These are phyloP conservation scores for Parsonsia alboflavescens DNA, from an alignment of 257 asterid species.

Conservation along the genomic window DNA sequence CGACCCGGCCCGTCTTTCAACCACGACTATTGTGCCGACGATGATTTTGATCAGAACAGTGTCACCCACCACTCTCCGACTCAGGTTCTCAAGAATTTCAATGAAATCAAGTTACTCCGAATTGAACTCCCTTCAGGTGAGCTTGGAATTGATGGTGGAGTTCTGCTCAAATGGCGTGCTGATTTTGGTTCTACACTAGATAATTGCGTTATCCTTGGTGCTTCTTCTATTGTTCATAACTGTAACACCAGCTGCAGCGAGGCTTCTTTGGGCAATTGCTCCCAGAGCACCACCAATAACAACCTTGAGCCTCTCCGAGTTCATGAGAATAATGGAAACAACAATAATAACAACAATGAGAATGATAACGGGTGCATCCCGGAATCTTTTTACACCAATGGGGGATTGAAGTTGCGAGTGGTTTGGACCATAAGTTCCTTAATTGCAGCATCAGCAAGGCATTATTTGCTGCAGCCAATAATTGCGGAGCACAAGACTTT, in stretches of 20 bases:
- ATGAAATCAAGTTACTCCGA: slow-evolving; percentile 58
- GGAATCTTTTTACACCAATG: slow-evolving; percentile 76
- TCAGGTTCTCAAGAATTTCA: slow-evolving; percentile 63
- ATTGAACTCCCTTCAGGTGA: slow-evolving; percentile 83
- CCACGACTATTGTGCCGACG: slow-evolving; percentile 20
- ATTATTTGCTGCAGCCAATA: slow-evolving; percentile 73
- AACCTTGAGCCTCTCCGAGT: not conserved
- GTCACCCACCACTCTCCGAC: slow-evolving; percentile 87
- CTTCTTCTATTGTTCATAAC: slow-evolving; percentile 50
- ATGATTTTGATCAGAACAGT: slow-evolving; percentile 39
- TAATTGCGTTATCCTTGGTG: slow-evolving; percentile 77
- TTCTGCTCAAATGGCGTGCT: slow-evolving; percentile 79
- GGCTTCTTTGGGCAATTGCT: not conserved
- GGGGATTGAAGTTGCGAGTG: slow-evolving; percentile 77
- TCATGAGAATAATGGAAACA: slow-evolving; percentile 7
- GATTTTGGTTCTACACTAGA: slow-evolving; percentile 80
- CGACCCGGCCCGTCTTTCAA: slow-evolving; percentile 24
- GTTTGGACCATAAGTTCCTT: slow-evolving; percentile 92
- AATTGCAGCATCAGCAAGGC: slow-evolving; percentile 89
- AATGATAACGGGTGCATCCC: slow-evolving; percentile 70
- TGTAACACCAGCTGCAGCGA: not conserved
- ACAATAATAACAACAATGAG: slow-evolving; percentile 21
- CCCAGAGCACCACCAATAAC: not conserved
- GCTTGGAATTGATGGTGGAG: slow-evolving; percentile 68
- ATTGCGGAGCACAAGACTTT: slow-evolving; percentile 72